Percentiles rank a stretch among this genome's conserved stretches.
Conservation (phyloP, 305 asterid genomes). For the Solanum hybrid region DNA sequence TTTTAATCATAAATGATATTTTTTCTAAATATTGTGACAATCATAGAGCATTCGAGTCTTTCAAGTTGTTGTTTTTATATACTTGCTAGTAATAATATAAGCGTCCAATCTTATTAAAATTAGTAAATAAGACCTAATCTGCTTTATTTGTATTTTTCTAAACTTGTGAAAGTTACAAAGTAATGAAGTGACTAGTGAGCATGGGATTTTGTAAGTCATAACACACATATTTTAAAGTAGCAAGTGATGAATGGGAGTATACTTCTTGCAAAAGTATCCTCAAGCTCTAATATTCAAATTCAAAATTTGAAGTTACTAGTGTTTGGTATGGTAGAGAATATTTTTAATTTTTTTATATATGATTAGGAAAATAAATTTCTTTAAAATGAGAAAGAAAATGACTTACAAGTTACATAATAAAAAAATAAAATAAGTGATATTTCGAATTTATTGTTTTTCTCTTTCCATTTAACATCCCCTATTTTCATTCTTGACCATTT, state of each 20-base stretch:
- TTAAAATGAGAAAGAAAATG: background rate
- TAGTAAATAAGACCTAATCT: rapidly evolving
- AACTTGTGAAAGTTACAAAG: background rate
- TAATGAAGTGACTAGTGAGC: background rate
- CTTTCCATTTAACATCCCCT: background rate
- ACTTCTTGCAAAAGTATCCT: background rate
- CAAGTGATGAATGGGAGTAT: background rate
- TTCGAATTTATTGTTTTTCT: too few species aligned
- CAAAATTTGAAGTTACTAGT: background rate
- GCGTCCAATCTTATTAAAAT: too few species aligned
- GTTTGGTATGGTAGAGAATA: background rate
- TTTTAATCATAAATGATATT: too few species aligned
- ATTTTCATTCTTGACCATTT: background rate
- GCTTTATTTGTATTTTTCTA: too few species aligned
- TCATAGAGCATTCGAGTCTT: background rate
- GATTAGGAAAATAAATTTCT: background rate
- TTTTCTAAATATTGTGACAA: too few species aligned
- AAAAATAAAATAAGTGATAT: too few species aligned
- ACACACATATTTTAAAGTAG: background rate
- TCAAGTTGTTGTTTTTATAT: background rate
- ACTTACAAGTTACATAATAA: background rate
- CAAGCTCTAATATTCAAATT: background rate
- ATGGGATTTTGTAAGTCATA: background rate
- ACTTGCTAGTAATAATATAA: background rate
- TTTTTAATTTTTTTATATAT: too few species aligned